Conservation (phyloP, 2,329 filamentous ascomycete species). For the Cladosporium sp. region DNA sequence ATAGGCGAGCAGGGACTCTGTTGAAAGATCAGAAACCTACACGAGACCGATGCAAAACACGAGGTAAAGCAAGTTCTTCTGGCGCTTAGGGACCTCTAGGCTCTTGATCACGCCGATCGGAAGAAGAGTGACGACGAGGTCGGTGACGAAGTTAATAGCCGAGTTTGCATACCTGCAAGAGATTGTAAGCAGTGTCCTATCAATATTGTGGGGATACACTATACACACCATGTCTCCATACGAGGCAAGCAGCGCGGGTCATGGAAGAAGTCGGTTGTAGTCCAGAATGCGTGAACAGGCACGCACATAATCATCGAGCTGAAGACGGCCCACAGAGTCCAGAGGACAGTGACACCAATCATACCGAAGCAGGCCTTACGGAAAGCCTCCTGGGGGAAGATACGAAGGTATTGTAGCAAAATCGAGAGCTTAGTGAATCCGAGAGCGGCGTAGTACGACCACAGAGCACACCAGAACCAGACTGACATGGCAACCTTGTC, state of each 20-base stretch:
- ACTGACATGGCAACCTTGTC: background rate
- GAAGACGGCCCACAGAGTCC: slow-evolving; percentile 23
- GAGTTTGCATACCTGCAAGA: slow-evolving; percentile 18
- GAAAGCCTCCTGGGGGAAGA: slow-evolving; percentile 47
- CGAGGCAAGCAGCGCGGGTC: slow-evolving; percentile 20
- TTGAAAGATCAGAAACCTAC: background rate
- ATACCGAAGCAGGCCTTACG: slow-evolving; percentile 27
- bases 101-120: slow-evolving; percentile 38
- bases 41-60: slow-evolving; percentile 40
- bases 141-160: slow-evolving; percentile 20
- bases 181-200: background rate
- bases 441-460: slow-evolving; percentile 43
- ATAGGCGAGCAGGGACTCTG: background rate
- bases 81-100: slow-evolving; percentile 38
- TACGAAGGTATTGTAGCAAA: slow-evolving; percentile 51
- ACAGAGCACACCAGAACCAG: slow-evolving; percentile 37
- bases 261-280: slow-evolving; percentile 14
- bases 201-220: background rate
- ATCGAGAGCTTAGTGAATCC: slow-evolving; percentile 49
- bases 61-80: slow-evolving; percentile 38
- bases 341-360: slow-evolving; percentile 17
- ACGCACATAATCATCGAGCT: slow-evolving; percentile 22
- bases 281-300: slow-evolving; percentile 22
- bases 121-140: slow-evolving; percentile 28
- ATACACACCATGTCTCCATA: slow-evolving; percentile 15